Conservation (phyloP, 306 rosid species). For the Sphenostylis stenocarpa region DNA sequence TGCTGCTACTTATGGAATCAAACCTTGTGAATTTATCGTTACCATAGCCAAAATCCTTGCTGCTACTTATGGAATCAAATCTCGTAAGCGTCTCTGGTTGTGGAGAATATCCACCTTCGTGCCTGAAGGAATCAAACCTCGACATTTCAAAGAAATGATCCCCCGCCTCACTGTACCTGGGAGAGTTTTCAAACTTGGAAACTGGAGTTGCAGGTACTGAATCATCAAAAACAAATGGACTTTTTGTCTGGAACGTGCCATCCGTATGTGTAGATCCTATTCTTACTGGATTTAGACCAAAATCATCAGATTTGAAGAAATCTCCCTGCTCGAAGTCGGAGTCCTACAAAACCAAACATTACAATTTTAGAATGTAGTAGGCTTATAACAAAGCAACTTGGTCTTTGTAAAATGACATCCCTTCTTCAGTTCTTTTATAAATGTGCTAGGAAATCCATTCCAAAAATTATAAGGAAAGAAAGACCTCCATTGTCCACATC, state of each 20-base stretch:
- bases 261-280: conserved; percentile 67
- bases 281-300: conserved; percentile 64
- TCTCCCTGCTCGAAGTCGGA: conserved; percentile 58
- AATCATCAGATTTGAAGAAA: conserved; percentile 68
- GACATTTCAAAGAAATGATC: conserved; percentile 80
- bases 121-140: conserved; percentile 78
- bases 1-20: conserved; percentile 54
- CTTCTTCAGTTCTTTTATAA: background rate
- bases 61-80: conserved; percentile 70
- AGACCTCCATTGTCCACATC: background rate
- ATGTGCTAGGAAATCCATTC: conserved; percentile 13
- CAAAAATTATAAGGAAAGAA: conserved; percentile 4
- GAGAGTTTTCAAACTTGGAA: conserved; percentile 81
- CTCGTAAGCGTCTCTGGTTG: conserved; percentile 47
- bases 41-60: conserved; percentile 51
- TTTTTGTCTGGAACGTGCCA: conserved; percentile 59
- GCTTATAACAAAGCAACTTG: conserved; percentile 29
- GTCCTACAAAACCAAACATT: conserved; percentile 57
- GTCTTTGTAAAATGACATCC: conserved; percentile 17
- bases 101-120: conserved; percentile 57
- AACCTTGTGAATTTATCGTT: conserved; percentile 38
- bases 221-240: conserved; percentile 82
- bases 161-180: conserved; percentile 87
- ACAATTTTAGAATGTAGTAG: conserved; percentile 10
- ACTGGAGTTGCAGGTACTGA: conserved; percentile 93